Conservation (phyloP, 2,329 filamentous ascomycete genomes). For the Calonectria pseudoreteaudii region DNA sequence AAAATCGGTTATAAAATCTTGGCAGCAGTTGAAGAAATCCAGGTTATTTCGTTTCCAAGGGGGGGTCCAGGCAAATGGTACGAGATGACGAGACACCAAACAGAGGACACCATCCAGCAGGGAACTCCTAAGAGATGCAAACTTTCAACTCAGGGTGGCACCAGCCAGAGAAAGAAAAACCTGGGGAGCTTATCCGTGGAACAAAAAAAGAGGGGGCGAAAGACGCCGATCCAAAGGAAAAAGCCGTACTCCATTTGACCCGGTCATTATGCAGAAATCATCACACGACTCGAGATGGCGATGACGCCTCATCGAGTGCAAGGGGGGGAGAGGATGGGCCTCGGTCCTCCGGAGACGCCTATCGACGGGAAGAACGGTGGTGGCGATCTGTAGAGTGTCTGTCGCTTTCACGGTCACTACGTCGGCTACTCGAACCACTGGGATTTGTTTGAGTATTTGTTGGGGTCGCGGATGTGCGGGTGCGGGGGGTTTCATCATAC, state of each 20-base stretch:
- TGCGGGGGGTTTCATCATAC: slow-evolving; percentile 62
- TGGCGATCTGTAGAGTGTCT: slow-evolving; percentile 54
- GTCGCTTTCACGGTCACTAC: slow-evolving; percentile 57
- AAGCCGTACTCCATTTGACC: slow-evolving; percentile 43
- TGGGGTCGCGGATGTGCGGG: slow-evolving; percentile 52
- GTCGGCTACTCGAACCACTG: slow-evolving; percentile 52
- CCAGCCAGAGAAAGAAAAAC: slow-evolving; percentile 40
- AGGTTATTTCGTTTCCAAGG: slow-evolving; percentile 37
- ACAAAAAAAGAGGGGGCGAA: slow-evolving; percentile 40
- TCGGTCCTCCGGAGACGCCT: slow-evolving; percentile 35
- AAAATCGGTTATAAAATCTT: slow-evolving; percentile 39
- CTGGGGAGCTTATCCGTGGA: slow-evolving; percentile 40
- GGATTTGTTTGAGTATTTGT: slow-evolving; percentile 54
- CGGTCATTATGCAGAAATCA: slow-evolving; percentile 47
- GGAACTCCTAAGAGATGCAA: slow-evolving; percentile 43
- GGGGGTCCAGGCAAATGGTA: slow-evolving; percentile 31
- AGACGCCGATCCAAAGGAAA: slow-evolving; percentile 42
- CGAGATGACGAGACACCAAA: slow-evolving; percentile 36
- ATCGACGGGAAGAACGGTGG: slow-evolving; percentile 54
- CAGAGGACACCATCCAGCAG: slow-evolving; percentile 42
- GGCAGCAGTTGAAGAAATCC: slow-evolving; percentile 38
- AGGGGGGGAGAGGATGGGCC: slow-evolving; percentile 31
- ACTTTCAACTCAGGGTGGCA: slow-evolving; percentile 44
- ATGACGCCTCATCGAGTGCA: slow-evolving; percentile 35
- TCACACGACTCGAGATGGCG: slow-evolving; percentile 43